Evolutionary conservation across 140 eudicot species (phyloP).

Genomic region (Stevia rebaudiana): DNA sequence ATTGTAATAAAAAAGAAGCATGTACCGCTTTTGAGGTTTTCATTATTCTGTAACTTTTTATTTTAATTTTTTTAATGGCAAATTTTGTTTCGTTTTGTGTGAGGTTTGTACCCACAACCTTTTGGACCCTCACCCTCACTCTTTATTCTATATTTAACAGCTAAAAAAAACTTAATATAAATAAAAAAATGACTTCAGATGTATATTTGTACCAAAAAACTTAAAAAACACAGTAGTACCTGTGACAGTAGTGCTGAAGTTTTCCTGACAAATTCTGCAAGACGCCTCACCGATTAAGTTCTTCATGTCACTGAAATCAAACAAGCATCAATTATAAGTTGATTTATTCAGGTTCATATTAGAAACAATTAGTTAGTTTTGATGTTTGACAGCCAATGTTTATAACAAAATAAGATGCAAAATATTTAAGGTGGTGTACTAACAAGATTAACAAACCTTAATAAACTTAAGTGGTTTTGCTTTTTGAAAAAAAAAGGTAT

Average conservation of each 20-base stretch:
- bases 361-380: too few species aligned
- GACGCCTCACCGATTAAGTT: constrained; percentile 82
- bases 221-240: constrained; percentile 25
- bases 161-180: background rate
- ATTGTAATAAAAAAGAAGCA: too few species aligned
- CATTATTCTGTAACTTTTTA: too few species aligned
- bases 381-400: background rate
- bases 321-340: background rate
- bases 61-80: too few species aligned
- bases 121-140: too few species aligned
- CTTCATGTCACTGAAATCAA: constrained; percentile 77
- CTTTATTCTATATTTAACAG: too few species aligned
- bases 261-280: constrained; percentile 85
- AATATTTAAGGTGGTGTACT: background rate
- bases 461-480: background rate
- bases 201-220: too few species aligned
- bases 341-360: background rate
- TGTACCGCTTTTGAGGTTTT: too few species aligned
- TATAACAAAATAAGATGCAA: background rate
- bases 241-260: constrained; percentile 81
- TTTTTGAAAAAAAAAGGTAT: background rate
- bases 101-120: too few species aligned
- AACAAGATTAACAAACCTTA: background rate
- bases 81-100: too few species aligned
- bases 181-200: too few species aligned